Percentiles rank a stretch among this genome's conserved stretches.
phyloP scores from a whole-genome alignment of 331 rosid species.

The Rosa hybrid region DNA sequence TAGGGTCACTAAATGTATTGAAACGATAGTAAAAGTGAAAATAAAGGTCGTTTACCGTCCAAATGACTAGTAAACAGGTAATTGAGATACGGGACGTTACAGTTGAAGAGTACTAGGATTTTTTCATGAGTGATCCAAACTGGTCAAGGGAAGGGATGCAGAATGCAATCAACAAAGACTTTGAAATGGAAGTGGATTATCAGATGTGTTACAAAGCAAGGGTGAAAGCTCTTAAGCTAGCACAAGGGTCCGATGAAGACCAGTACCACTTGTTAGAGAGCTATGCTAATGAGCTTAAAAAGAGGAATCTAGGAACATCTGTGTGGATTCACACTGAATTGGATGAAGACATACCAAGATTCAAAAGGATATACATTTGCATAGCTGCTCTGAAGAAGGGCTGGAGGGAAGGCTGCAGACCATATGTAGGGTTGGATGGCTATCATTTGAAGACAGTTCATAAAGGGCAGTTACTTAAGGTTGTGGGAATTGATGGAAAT shows the following conservation, averaged over 20 bases:
- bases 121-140: neutral
- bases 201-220: neutral
- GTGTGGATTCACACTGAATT: neutral
- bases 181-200: neutral
- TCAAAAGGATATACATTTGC: neutral
- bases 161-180: neutral
- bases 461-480: neutral
- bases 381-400: neutral
- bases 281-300: neutral
- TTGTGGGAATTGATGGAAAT: neutral
- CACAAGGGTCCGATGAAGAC: neutral
- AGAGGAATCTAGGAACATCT: neutral
- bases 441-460: neutral
- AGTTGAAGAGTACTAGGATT: neutral
- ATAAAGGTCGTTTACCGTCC: too few relatives aligned
- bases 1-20: too few relatives aligned
- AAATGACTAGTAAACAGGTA: too few relatives aligned
- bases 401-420: neutral
- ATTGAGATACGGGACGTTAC: too few relatives aligned
- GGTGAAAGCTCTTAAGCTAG: neutral
- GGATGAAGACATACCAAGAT: neutral
- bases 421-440: neutral
- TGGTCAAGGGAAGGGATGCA: neutral
- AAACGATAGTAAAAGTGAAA: too few relatives aligned
- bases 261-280: neutral